These are phyloP conservation scores for Acanthamoeba sp. DNA, from an alignment of 208 protist species.

Conservation along the genomic window DNA sequence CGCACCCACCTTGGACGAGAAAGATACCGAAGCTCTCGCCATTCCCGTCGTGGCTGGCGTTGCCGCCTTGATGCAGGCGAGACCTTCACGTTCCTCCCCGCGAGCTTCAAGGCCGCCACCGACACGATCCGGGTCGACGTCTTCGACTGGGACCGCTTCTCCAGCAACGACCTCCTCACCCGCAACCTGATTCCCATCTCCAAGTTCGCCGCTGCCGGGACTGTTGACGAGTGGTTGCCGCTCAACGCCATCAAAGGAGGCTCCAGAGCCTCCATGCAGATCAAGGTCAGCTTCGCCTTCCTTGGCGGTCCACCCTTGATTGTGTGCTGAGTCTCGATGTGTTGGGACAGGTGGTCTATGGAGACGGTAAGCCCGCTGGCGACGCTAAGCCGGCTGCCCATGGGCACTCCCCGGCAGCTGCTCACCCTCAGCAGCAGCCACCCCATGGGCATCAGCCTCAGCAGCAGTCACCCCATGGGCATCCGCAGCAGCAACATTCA, in stretches of 20 bases:
- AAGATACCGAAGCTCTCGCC: no score
- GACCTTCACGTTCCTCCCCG: not conserved
- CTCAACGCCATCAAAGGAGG: conserved; percentile 1
- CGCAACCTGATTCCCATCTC: conserved; percentile 9
- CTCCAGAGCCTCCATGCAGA: not conserved
- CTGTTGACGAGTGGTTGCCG: not conserved
- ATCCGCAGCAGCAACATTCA: not conserved
- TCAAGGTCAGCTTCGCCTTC: not conserved
- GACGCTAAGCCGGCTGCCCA: no score
- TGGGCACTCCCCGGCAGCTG: no score
- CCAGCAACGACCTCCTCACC: conserved; percentile 3
- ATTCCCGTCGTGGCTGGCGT: no score
- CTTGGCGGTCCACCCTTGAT: not conserved
- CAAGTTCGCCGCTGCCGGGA: conserved; percentile 7
- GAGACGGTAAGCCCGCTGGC: conserved; percentile 49
- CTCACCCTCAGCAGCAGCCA: not conserved
- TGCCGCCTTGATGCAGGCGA: not conserved
- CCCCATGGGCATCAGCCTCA: no score
- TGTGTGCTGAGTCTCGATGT: no score
- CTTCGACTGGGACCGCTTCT: conserved; percentile 25
- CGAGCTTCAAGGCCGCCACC: not conserved
- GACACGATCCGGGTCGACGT: not conserved
- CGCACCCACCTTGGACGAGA: no score
- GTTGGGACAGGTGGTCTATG: conserved; percentile 13
- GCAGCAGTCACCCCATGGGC: no score